Percentiles rank a stretch among this genome's conserved stretches.
Conservation (phyloP, 345 rosid genomes). For the Melastoma malabathricum region DNA sequence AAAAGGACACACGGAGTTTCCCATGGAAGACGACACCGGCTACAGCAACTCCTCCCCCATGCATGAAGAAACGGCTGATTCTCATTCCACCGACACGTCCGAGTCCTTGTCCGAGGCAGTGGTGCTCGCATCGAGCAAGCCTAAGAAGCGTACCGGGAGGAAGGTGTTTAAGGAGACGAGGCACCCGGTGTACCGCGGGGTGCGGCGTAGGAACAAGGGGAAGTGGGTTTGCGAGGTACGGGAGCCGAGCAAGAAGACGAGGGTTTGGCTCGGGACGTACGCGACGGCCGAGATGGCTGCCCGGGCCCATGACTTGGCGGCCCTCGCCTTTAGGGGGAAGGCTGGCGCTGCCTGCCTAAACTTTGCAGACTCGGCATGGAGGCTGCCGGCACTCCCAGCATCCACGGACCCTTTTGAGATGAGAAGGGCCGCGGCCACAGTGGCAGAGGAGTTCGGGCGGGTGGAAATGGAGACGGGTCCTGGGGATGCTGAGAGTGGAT, state of each 20-base stretch:
- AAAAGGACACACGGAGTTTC: too few species aligned
- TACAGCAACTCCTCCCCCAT: too few species aligned
- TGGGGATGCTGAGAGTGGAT: background rate
- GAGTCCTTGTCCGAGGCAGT: slow-evolving; percentile 1
- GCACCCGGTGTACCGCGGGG: slow-evolving; percentile 43
- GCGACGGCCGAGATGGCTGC: slow-evolving; percentile 30
- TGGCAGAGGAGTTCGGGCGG: slow-evolving; percentile 14
- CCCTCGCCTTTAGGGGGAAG: slow-evolving; percentile 27
- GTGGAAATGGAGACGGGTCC: background rate
- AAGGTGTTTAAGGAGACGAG: slow-evolving; percentile 51
- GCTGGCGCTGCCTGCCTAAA: slow-evolving; percentile 20
- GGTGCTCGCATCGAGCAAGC: slow-evolving; percentile 36
- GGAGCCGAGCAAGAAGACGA: slow-evolving; percentile 24
- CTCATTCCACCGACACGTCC: background rate
- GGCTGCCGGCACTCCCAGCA: slow-evolving; percentile 21
- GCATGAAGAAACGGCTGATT: too few species aligned
- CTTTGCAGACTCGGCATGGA: slow-evolving; percentile 24
- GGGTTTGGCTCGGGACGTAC: slow-evolving; percentile 48
- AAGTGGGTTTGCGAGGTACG: slow-evolving; percentile 54
- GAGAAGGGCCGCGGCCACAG: slow-evolving; percentile 23
- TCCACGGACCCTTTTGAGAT: slow-evolving; percentile 18
- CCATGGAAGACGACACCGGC: too few species aligned
- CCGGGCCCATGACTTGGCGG: slow-evolving; percentile 44
- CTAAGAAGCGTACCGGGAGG: slow-evolving; percentile 52
- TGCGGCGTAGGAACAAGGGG: slow-evolving; percentile 27